Base-by-base conservation (phyloP, 2,329 filamentous ascomycete genomes). In the Pseudocercospora fijiensis region DNA sequence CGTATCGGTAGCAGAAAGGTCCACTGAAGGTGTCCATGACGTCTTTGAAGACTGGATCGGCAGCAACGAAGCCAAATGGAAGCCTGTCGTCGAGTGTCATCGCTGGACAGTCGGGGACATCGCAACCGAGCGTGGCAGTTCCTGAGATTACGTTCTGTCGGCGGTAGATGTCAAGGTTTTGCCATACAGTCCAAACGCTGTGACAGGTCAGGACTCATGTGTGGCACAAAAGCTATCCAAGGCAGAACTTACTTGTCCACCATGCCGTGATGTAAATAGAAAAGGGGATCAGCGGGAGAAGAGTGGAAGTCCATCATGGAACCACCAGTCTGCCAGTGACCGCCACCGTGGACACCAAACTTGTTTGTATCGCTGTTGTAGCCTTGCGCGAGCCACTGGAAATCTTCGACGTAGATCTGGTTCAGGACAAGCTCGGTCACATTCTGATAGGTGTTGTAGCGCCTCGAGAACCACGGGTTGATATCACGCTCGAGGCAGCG, bases 251-350 rank as follows among this genome's bases (percentile, higher is more conserved):
- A 64, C 65, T 62, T 62, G 64, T 69, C 67, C 27, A 84, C 78
- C 76, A 79, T 79, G 11, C 68, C 71, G 63, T 84, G 82, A 66
- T 84, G 82, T 30, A 82, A 73, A 71, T 77, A 84, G 74, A 84
- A 84, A 4, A 76, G 67, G 3, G 81, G 81, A 56, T 84, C 81
- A 6, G 74, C 77, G 1, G 82, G 81, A 9, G 78, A 81, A 1
- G 78, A 76, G 68, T 73, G 69, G 61, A 78, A 81, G 71, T 84
- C 81, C 49, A 77, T 76, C 18, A 78, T 79, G 0, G 77, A 76
- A 62, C 82, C 80, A 16, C 80, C 81, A 5, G 78, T 79, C 16
- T 78, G 76, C 71, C 79, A 81, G 69, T 84, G 82, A 2, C 80
- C 81, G 1, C 74, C 80, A 3, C 78, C 79, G 67, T 84, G 82